A percentile compares a stretch with the other conserved stretches of the same genome.
These are phyloP conservation scores for Fusarium sp. DNA, from an alignment of 2,329 filamentous ascomycete genomes.

Conservation along the genomic window DNA sequence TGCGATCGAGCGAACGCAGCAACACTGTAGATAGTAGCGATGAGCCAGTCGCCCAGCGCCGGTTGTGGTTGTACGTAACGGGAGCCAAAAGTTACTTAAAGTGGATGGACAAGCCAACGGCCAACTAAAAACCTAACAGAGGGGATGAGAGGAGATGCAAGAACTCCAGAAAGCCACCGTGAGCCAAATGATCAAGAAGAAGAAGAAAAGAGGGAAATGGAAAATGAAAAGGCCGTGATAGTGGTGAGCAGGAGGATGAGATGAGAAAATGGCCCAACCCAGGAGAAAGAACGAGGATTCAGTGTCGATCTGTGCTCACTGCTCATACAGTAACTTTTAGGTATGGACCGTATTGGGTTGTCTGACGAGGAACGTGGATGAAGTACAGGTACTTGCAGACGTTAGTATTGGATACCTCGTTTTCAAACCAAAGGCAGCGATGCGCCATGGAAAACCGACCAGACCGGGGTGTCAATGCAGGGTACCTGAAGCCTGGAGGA, in stretches of 20 bases:
- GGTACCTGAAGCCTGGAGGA: conserved; percentile 6
- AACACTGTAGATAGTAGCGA: conserved; percentile 11
- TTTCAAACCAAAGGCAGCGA: conserved; percentile 10
- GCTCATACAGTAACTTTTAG: conserved; percentile 4
- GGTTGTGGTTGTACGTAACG: conserved; percentile 21
- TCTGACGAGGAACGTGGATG: conserved; percentile 9
- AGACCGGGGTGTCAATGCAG: conserved; percentile 17
- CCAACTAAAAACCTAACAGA: conserved; percentile 7
- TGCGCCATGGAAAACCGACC: conserved; percentile 13
- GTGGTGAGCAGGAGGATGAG: conserved; percentile 17
- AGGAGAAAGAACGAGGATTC: conserved; percentile 33
- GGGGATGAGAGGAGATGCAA: conserved; percentile 7
- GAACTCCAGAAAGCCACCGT: conserved; percentile 33
- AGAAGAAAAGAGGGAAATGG: conserved; percentile 1
- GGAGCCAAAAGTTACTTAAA: conserved; percentile 36
- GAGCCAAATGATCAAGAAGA: conserved; percentile 24
- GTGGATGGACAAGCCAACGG: conserved; percentile 20
- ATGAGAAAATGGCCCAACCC: conserved; percentile 14
- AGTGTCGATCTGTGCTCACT: conserved; percentile 32
- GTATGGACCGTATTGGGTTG: conserved; percentile 12
- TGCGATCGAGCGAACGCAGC: conserved; percentile 29
- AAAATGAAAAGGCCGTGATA: conserved; percentile 10
- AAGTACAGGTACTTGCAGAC: conserved; percentile 24
- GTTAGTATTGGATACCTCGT: conserved; percentile 23
- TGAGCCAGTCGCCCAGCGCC: conserved; percentile 42